Base-by-base conservation (phyloP, 495 filamentous ascomycete species). In the Chaetomium fimeti region DNA sequence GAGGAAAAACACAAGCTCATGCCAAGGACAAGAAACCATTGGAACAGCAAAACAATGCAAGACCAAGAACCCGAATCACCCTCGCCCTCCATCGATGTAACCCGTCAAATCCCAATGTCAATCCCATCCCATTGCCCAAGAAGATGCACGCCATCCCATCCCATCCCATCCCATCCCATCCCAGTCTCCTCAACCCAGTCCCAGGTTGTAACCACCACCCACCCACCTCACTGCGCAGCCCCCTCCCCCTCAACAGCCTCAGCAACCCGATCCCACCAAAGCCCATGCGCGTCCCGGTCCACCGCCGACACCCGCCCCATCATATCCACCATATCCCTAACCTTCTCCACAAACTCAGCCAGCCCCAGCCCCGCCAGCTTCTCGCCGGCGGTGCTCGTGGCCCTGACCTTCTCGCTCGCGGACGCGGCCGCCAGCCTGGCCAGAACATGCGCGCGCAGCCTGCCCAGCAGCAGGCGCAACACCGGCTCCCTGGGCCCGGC, bases 311-410 rank as follows among this genome's bases (percentile, higher is more conserved):
- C 86, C 70, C 84, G 86, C 62, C 83, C 82, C 66, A 96, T 73
- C 76, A 89, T 87, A 16, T 96, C 93, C 16, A 92, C 89, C 66
- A 96, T 83, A 38, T 87, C 85, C 7, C 89, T 87, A n/a, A 98
- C 86, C 71, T 87, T 87, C 54, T 79, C 85, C n/a, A 93, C 88
- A 76, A 96, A 97, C 76, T 98, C 94, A 0, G 88, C 86, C 76
- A 98, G 82, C 0, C 94, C 95, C 45, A 88, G 83, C 2, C 84
- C 82, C 2, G 90, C 89, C 18, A 98, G 80, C 53, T 87, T 89
- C 75, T 98, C 93, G 27, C 87, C 89, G 5, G 92, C 93, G 0
- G 87, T 91, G 57, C 85, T 91, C 1, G 89, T 90, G n/a, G 88
- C 86, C 65, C 85, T 84, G 18, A 96, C 89, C 64, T 90, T 85